phyloP scores from a whole-genome alignment of 2,329 filamentous ascomycete species.

The Xenosphaeropsis pyriputrescens region DNA sequence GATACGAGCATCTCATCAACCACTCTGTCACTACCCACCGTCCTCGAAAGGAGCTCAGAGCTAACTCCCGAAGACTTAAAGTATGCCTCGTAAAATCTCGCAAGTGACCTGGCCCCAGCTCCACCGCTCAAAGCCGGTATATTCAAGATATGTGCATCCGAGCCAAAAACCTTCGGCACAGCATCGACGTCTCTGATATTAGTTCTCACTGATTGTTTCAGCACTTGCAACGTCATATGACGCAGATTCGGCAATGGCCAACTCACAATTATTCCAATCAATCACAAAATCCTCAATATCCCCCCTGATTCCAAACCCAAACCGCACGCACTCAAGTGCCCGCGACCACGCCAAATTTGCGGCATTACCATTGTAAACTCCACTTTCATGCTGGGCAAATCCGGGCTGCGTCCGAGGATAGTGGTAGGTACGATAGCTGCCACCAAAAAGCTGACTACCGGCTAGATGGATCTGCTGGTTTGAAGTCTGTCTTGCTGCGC shows the following conservation, averaged over 20 bases:
- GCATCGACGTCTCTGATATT: slow-evolving; percentile 38
- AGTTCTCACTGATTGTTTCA: slow-evolving; percentile 30
- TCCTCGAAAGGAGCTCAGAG: slow-evolving; percentile 42
- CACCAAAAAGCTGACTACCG: slow-evolving; percentile 1
- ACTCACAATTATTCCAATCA: no score
- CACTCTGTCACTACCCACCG: slow-evolving; percentile 47
- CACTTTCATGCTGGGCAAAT: slow-evolving; percentile 57
- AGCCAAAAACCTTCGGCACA: slow-evolving; percentile 47
- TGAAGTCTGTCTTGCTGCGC: slow-evolving; percentile 19
- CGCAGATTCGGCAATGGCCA: no score
- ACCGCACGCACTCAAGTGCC: slow-evolving; percentile 41
- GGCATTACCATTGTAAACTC: slow-evolving; percentile 49
- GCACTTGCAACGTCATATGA: not conserved
- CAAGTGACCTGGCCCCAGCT: slow-evolving; percentile 40
- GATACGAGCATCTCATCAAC: slow-evolving; percentile 46
- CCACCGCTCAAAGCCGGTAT: slow-evolving; percentile 51
- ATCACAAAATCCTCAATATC: slow-evolving; percentile 19
- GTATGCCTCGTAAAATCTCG: slow-evolving; percentile 27
- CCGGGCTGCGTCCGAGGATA: slow-evolving; percentile 33
- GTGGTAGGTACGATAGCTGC: slow-evolving; percentile 2
- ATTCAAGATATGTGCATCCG: slow-evolving; percentile 52
- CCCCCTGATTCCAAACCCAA: slow-evolving; percentile 46
- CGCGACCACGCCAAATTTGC: slow-evolving; percentile 57
- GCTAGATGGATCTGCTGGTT: slow-evolving; percentile 18
- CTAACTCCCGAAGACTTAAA: no score